A percentile compares a stretch with the other conserved stretches of the same genome.
Conservation (phyloP, 2,329 filamentous ascomycete species). For the Xenoacremonium recifei region DNA sequence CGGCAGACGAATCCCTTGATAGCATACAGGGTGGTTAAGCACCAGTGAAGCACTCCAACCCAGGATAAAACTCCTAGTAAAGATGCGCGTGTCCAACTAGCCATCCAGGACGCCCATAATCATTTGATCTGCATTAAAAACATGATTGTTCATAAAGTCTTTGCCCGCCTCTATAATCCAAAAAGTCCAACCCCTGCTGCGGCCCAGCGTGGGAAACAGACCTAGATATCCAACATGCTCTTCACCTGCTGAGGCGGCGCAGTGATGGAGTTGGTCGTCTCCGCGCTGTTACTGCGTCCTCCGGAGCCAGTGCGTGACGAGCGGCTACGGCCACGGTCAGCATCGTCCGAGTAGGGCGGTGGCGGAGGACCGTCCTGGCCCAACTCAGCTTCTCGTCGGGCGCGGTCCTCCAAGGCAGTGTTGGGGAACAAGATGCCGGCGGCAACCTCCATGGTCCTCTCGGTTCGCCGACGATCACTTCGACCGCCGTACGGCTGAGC, state of each 20-base stretch:
- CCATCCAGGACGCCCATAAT: slow-evolving; percentile 1
- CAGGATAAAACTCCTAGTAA: not conserved
- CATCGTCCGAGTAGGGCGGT: slow-evolving; percentile 35
- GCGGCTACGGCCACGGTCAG: slow-evolving; percentile 24
- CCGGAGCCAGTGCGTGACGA: slow-evolving; percentile 27
- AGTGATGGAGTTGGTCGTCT: slow-evolving; percentile 45
- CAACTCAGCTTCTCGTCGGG: slow-evolving; percentile 37
- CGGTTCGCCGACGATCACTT: slow-evolving; percentile 43
- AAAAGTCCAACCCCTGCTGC: too few species aligned
- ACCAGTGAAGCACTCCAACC: too few species aligned
- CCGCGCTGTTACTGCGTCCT: slow-evolving; percentile 44
- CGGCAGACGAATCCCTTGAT: too few species aligned
- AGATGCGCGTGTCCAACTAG: not conserved
- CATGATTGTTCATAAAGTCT: slow-evolving; percentile 4
- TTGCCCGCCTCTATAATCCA: slow-evolving; percentile 1
- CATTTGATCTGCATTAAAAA: slow-evolving; percentile 2
- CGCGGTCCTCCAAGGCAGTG: slow-evolving; percentile 27
- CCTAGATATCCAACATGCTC: slow-evolving; percentile 58
- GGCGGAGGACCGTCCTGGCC: slow-evolving; percentile 44
- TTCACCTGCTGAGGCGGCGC: slow-evolving; percentile 53
- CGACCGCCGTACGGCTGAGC: slow-evolving; percentile 38
- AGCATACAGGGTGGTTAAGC: too few species aligned
- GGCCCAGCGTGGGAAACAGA: too few species aligned
- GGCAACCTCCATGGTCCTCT: slow-evolving; percentile 42
- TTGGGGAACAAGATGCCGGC: slow-evolving; percentile 51